These are phyloP conservation scores for Pleomassaria siparia DNA, from an alignment of 2,329 filamentous ascomycete genomes.

Conservation along the genomic window DNA sequence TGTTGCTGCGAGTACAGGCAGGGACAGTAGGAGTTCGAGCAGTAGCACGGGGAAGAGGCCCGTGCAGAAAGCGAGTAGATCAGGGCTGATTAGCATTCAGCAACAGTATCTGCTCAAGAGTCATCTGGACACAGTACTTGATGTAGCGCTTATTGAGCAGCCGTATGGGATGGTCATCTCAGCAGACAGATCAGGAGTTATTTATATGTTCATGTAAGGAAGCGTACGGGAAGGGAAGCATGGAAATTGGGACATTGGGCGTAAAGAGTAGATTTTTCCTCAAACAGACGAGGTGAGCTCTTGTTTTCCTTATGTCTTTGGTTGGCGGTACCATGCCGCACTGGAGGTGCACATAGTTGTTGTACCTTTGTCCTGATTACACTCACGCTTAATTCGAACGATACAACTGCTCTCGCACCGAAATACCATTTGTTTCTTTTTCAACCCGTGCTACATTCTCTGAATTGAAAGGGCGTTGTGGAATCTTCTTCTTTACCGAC, in stretches of 20 bases:
- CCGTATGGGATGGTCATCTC: conserved; percentile 94
- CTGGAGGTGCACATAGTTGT: no score
- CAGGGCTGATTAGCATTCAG: conserved; percentile 88
- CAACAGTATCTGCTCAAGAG: conserved; percentile 83
- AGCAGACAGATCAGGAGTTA: conserved; percentile 82
- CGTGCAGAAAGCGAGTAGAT: conserved; percentile 60
- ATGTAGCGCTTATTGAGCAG: conserved; percentile 83
- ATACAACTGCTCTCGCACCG: no score
- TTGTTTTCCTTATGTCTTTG: no score
- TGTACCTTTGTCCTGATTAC: no score
- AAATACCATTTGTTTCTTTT: no score
- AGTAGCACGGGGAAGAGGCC: conserved; percentile 41
- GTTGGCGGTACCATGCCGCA: no score
- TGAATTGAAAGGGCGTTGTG: no score
- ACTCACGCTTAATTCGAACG: no score
- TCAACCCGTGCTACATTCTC: no score
- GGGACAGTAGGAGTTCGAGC: conserved; percentile 29
- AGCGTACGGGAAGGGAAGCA: not conserved
- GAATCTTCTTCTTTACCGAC: no score
- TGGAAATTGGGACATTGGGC: not conserved
- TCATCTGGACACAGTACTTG: conserved; percentile 84
- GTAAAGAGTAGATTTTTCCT: not conserved
- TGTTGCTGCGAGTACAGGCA: conserved; percentile 10
- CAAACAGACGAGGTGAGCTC: no score
- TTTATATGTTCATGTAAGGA: conserved; percentile 74